A percentile compares a stretch with the other conserved stretches of the same genome.
Conservation (phyloP, 2,329 filamentous ascomycete species). For the Ceratocystis ficicola region DNA sequence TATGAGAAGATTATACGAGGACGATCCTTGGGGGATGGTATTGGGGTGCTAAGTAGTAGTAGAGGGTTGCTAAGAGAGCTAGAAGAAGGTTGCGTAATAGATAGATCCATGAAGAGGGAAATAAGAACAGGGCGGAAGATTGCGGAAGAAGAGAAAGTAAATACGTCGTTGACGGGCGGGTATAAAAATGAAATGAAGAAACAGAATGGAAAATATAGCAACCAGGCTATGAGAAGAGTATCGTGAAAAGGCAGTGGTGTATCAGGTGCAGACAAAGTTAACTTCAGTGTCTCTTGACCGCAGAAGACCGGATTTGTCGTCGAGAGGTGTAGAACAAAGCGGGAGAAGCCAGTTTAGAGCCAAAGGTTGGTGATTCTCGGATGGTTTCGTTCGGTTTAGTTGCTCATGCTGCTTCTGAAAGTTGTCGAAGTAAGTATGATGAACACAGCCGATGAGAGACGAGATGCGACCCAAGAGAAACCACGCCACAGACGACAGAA, state of each 20-base stretch:
- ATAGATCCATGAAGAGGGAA: slow-evolving; percentile 1
- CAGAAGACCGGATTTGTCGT: neutral
- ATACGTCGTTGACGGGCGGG: neutral
- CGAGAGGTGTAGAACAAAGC: neutral
- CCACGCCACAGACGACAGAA: slow-evolving; percentile 3
- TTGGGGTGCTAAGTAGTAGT: neutral
- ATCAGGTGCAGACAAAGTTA: neutral
- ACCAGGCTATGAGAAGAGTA: slow-evolving; percentile 14
- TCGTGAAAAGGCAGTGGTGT: neutral
- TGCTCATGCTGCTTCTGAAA: neutral
- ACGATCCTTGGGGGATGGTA: neutral
- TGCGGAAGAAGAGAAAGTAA: neutral
- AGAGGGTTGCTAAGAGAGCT: neutral
- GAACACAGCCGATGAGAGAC: neutral
- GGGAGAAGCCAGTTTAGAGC: neutral
- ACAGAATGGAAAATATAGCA: slow-evolving; percentile 9
- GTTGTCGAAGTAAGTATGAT: neutral
- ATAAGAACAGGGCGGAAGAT: neutral
- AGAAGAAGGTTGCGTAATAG: neutral
- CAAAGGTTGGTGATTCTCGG: neutral
- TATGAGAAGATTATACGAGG: neutral
- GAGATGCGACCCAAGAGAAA: neutral
- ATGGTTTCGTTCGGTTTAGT: neutral
- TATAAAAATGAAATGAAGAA: neutral
- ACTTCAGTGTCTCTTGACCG: neutral